These are phyloP conservation scores for Ceratobasidium sp. DNA, from an alignment of 1,284 basidiomycete species.

Conservation along the genomic window DNA sequence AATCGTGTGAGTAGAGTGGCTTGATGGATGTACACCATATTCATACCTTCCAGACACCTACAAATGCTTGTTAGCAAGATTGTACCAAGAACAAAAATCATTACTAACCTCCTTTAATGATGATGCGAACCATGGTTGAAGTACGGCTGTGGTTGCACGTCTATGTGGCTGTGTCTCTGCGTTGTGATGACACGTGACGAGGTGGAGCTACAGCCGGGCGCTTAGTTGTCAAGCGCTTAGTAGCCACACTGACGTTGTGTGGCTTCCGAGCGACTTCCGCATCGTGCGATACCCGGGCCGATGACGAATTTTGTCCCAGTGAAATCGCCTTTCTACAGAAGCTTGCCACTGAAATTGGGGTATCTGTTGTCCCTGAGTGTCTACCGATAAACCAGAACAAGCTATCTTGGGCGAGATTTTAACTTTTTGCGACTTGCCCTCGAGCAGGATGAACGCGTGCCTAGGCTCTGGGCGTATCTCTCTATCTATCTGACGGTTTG, in stretches of 20 bases:
- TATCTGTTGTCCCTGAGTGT: background rate
- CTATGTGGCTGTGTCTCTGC: conserved; percentile 16
- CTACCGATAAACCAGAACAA: background rate
- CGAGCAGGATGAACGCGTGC: background rate
- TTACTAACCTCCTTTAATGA: conserved; percentile 87
- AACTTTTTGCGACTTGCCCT: background rate
- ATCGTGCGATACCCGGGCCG: background rate
- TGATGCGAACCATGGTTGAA: conserved; percentile 70
- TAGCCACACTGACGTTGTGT: background rate
- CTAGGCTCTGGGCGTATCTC: background rate
- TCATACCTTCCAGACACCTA: conserved; percentile 49
- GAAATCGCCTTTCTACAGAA: too few relatives aligned
- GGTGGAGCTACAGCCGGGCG: background rate
- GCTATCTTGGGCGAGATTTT: background rate
- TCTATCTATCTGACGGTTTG: background rate
- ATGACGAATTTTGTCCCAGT: background rate
- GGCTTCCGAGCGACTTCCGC: too few relatives aligned
- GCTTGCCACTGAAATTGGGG: conserved; percentile 7
- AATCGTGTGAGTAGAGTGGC: background rate
- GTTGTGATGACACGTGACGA: conserved; percentile 26
- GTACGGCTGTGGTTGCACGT: conserved; percentile 2
- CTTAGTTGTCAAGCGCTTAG: background rate
- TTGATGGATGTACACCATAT: background rate
- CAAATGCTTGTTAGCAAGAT: background rate
- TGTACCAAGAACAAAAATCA: conserved; percentile 13